These are phyloP conservation scores for Trametes coccinea DNA, from an alignment of 768 basidiomycete genomes.

Conservation along the genomic window DNA sequence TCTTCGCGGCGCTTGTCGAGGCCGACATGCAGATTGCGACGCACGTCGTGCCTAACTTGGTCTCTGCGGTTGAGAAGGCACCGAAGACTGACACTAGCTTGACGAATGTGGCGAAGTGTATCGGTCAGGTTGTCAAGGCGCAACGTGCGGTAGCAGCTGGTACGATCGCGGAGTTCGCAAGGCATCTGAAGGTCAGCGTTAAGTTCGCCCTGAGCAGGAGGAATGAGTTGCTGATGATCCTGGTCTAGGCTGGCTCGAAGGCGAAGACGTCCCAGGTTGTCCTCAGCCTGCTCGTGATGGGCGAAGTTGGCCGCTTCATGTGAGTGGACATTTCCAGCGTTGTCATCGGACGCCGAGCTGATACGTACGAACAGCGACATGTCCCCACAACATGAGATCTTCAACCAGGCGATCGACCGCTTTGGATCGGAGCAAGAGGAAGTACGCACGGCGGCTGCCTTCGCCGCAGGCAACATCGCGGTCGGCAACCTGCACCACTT, in stretches of 20 bases:
- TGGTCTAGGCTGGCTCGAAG: slow-evolving; percentile 43
- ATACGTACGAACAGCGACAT: slow-evolving; percentile 66
- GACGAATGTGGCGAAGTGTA: slow-evolving; percentile 79
- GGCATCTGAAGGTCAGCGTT: slow-evolving; percentile 64
- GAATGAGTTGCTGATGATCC: not conserved
- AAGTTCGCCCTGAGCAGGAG: not conserved
- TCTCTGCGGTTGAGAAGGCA: slow-evolving; percentile 64
- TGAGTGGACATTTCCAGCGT: slow-evolving; percentile 37
- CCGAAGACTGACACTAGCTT: slow-evolving; percentile 55
- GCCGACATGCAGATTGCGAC: slow-evolving; percentile 84
- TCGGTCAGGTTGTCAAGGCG: slow-evolving; percentile 79
- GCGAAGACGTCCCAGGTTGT: slow-evolving; percentile 68
- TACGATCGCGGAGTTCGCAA: slow-evolving; percentile 83
- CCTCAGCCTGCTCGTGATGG: slow-evolving; percentile 84
- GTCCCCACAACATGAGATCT: slow-evolving; percentile 77
- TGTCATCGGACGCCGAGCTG: no score
- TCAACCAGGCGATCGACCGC: slow-evolving; percentile 68
- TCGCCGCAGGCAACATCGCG: slow-evolving; percentile 94
- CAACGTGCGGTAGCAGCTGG: slow-evolving; percentile 74
- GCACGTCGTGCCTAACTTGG: slow-evolving; percentile 77
- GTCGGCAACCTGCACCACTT: slow-evolving; percentile 90
- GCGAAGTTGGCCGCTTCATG: slow-evolving; percentile 92
- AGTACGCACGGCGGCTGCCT: slow-evolving; percentile 86
- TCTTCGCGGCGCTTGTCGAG: slow-evolving; percentile 79
- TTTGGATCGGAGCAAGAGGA: slow-evolving; percentile 84